Evolutionary conservation across 1,284 basidiomycete genomes (phyloP), one percentile per base, ranked within the genome.

Genomic region (Ganoderma boninense): DNA sequence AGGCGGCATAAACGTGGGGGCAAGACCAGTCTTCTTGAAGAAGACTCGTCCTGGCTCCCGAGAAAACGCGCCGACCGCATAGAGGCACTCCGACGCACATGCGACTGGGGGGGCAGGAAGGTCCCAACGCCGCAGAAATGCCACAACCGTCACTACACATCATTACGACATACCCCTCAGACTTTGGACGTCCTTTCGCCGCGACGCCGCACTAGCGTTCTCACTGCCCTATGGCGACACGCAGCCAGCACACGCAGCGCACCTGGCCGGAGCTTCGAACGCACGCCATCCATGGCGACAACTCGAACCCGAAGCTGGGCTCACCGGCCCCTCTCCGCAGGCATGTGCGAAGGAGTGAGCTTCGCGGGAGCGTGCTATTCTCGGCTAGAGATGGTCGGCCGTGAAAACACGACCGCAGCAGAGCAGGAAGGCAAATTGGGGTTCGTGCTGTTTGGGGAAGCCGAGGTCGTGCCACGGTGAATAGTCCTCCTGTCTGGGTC

Each of bases 201-300:
- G 11, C 26, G 54, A 2, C 10, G 26, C 2, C 29, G 26, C 52
- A 26, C 52, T 23, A 23, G 18, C 54, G 29, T 56, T 56, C 54
- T 32, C 29, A 56, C 49, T 52, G 49, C 49, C 43, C 43, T 18
- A 44, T 18, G 43, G 43, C 43, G 43, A 6, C 14, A 44, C 43
- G 14, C 16, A 44, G 43, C 14, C 18, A 40, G 14, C 16, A 18
- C 43, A 44, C 43, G 2, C 43, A 44, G 14, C 43, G 16, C 43
- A 56, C 29, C 23, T 56, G 11, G 11, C 23, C 14, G 10, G 52
- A 26, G 32, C 32, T 35, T 57, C 23, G 56, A 35, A 46, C 38
- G 46, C 60, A 67, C 66, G 66, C 66, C 66, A 67, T 67, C 49
- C 66, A 62, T 67, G 60, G 52, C 65, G 65, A 66, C 65, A 66